Percentiles rank a stretch among this genome's conserved stretches.
Conservation (phyloP, 306 rosid species). For the Hippophae gyantsensis region DNA sequence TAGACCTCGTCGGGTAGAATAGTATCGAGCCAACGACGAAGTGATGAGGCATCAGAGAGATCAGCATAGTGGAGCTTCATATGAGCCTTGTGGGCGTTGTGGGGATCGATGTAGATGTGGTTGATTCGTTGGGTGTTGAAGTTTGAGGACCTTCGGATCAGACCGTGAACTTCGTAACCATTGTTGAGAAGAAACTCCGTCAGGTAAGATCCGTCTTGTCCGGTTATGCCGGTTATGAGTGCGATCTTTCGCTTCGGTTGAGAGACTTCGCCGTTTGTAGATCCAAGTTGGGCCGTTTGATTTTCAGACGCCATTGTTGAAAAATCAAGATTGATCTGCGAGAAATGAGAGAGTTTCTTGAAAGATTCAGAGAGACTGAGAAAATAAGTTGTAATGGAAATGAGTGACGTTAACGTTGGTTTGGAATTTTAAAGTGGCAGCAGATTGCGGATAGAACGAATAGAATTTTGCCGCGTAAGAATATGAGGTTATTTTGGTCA, state of each 20-base stretch:
- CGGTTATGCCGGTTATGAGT: slow-evolving; percentile 87
- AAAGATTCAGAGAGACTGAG: no score
- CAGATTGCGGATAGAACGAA: no score
- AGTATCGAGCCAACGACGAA: slow-evolving; percentile 93
- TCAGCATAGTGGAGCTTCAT: slow-evolving; percentile 99
- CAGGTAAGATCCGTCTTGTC: slow-evolving; percentile 94
- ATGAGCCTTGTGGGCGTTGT: slow-evolving; percentile 87
- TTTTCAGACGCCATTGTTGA: slow-evolving; percentile 50
- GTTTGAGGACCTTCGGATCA: slow-evolving; percentile 91
- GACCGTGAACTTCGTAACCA: slow-evolving; percentile 87
- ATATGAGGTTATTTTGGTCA: no score
- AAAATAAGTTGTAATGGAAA: no score
- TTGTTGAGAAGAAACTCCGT: slow-evolving; percentile 80
- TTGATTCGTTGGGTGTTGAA: slow-evolving; percentile 95
- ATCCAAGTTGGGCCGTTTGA: slow-evolving; percentile 35
- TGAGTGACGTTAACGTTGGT: no score
- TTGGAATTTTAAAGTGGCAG: no score
- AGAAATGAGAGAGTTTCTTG: no score
- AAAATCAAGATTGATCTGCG: no score
- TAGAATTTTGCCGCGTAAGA: no score
- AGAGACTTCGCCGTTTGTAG: slow-evolving; percentile 32
- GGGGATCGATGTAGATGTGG: slow-evolving; percentile 98
- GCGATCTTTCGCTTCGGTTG: slow-evolving; percentile 43
- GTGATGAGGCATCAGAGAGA: slow-evolving; percentile 94
- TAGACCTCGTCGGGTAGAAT: slow-evolving; percentile 88